Evolutionary conservation across 2,329 filamentous ascomycete genomes (phyloP).

Genomic region (Paradendryphiella salina): DNA sequence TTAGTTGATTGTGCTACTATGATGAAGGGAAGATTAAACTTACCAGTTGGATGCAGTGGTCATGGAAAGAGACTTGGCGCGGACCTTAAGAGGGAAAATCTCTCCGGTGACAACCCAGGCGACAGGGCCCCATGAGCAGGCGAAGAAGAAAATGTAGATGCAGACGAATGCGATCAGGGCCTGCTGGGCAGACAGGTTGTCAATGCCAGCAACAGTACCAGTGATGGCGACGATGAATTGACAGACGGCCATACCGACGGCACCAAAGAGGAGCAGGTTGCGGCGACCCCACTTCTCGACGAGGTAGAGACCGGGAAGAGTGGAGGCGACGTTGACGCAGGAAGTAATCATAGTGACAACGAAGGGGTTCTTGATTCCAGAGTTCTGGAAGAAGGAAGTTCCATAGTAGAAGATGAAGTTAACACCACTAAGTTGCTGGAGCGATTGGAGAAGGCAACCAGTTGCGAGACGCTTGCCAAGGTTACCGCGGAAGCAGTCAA

Average conservation of each 20-base stretch:
- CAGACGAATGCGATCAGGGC: constrained; percentile 55
- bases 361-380: constrained; percentile 57
- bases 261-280: constrained; percentile 72
- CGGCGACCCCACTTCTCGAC: constrained; percentile 80
- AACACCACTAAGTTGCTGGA: constrained; percentile 70
- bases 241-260: constrained; percentile 67
- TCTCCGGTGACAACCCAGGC: constrained; percentile 62
- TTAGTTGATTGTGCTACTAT: no score
- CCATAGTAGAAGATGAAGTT: constrained; percentile 53
- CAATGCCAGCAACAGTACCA: constrained; percentile 44
- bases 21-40: no score
- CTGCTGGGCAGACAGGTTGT: constrained; percentile 46
- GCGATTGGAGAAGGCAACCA: constrained; percentile 73
- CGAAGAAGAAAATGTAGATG: constrained; percentile 80
- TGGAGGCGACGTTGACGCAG: constrained; percentile 76
- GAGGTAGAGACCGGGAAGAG: constrained; percentile 72
- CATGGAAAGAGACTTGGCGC: constrained; percentile 54
- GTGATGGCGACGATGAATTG: constrained; percentile 50
- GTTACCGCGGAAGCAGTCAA: constrained; percentile 53
- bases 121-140: constrained; percentile 76
- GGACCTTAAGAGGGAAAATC: constrained; percentile 52
- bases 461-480: constrained; percentile 67
- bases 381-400: constrained; percentile 48
- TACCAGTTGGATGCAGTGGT: constrained; percentile 60
- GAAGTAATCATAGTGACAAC: constrained; percentile 74